Conservation (phyloP, 1,139 yeast genomes). For the Candida smagusa region DNA sequence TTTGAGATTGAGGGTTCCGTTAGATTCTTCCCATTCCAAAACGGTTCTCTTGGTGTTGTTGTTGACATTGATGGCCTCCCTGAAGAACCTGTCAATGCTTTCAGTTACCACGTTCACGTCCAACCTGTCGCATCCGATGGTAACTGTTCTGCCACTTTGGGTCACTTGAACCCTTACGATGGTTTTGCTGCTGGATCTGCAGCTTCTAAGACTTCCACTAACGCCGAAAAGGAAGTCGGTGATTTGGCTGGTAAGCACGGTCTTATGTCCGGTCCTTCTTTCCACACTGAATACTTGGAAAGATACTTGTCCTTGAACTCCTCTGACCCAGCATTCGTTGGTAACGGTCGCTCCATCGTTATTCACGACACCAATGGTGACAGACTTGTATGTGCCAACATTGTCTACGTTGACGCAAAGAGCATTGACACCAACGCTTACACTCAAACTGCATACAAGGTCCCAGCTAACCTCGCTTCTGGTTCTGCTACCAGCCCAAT, state of each 20-base stretch:
- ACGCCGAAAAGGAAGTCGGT: constrained; percentile 32
- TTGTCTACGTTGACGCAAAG: constrained; percentile 8
- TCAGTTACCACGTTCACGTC: constrained; percentile 40
- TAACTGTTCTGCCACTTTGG: constrained; percentile 35
- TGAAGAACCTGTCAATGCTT: constrained; percentile 27
- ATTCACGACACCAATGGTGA: constrained; percentile 31
- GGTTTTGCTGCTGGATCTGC: constrained; percentile 29
- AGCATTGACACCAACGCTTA: too few relatives aligned
- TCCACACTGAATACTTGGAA: constrained; percentile 27
- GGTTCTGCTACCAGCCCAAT: too few relatives aligned
- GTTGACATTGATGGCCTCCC: constrained; percentile 36
- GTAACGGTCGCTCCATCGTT: constrained; percentile 33
- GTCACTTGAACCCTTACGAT: constrained; percentile 39
- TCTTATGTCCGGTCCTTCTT: constrained; percentile 21
- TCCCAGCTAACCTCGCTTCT: too few relatives aligned
- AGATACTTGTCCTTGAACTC: constrained; percentile 37
- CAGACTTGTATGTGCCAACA: constrained; percentile 41
- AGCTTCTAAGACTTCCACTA: constrained; percentile 2
- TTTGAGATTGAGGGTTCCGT: constrained; percentile 25
- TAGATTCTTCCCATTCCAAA: constrained; percentile 24
- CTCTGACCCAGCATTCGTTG: constrained; percentile 30
- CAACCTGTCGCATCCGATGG: constrained; percentile 37
- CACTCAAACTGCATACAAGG: too few relatives aligned
- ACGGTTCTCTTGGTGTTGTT: constrained; percentile 30
- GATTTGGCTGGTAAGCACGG: constrained; percentile 45